A percentile compares a stretch with the other conserved stretches of the same genome.
Conservation (phyloP, 2,329 filamentous ascomycete species). For the Aspergillus clavatus region DNA sequence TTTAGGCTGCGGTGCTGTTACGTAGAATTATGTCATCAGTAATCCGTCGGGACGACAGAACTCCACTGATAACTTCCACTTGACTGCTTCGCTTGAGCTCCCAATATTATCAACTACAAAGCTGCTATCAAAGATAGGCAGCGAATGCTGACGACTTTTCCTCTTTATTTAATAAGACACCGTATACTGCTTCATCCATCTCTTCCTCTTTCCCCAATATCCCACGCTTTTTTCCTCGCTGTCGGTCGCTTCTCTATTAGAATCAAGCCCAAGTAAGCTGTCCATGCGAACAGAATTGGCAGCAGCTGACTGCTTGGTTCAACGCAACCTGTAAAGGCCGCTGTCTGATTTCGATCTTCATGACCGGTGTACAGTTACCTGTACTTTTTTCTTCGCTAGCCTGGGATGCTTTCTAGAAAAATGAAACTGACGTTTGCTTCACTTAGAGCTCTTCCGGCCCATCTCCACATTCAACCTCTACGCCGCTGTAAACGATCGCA, state of each 20-base stretch:
- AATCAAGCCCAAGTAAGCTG: slow-evolving; percentile 6
- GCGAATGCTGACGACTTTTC: slow-evolving; percentile 1
- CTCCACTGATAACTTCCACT: slow-evolving; percentile 13
- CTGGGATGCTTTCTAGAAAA: slow-evolving; percentile 2
- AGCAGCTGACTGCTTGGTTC: slow-evolving; percentile 20
- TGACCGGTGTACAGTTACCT: slow-evolving; percentile 17
- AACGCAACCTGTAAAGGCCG: slow-evolving; percentile 15
- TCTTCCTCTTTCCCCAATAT: background rate
- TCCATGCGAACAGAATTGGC: slow-evolving; percentile 26
- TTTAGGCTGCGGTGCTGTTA: slow-evolving; percentile 21
- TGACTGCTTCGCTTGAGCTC: slow-evolving; percentile 17
- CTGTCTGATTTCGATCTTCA: slow-evolving; percentile 17
- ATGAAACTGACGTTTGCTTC: slow-evolving; percentile 21
- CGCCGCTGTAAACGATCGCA: slow-evolving; percentile 14
- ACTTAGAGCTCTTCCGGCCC: slow-evolving; percentile 26
- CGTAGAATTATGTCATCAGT: slow-evolving; percentile 26
- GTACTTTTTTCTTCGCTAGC: background rate
- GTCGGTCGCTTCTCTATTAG: slow-evolving; percentile 13
- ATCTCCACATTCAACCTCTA: slow-evolving; percentile 13
- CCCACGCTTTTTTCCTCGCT: slow-evolving; percentile 5
- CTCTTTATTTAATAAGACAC: background rate
- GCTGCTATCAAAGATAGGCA: slow-evolving; percentile 8
- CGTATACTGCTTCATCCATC: background rate
- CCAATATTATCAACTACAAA: slow-evolving; percentile 8
- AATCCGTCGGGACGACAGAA: slow-evolving; percentile 15